Base-by-base conservation (phyloP, 1,284 basidiomycete genomes). In the Sutorius eximius region DNA sequence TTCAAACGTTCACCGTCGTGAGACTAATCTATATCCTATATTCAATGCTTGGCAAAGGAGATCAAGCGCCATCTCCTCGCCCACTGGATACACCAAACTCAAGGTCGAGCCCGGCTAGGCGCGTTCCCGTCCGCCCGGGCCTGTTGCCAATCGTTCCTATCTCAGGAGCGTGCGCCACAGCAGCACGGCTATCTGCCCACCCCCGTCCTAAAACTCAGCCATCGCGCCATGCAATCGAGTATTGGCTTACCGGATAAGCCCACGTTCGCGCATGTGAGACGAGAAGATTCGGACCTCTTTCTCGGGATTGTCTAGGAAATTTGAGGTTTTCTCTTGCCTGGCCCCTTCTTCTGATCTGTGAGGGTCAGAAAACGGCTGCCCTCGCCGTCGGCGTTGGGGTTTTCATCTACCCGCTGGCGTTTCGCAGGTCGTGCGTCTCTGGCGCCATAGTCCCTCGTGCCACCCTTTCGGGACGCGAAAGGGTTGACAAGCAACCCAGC, bases 241-340 rank as follows among this genome's bases (percentile, higher is more conserved):
- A 56, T 16, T 5, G 2, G 65, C 75, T 34, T 61, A 87, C 86
- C 80, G 87, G 46, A 83, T 74, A 46, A 89, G 73, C 9, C 87
- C 87, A 51, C 82, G 78, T 49, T 83, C 77, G 24, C 80, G 76
- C 72, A 82, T 83, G 59, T 82, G 83, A 0, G 85, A 86, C 49
- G 91, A 75, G 67, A 87, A 89, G 9, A 86, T 72, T 51, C 76
- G 78, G 30, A 82, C 68, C 18, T 71, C 65, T 2, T 62, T 61
- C 59, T 82, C 83, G 0, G 86, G 84, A 51, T 87, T 76, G 56
- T 76, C 67, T 44, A 89, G 69, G 69, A 90, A 90, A 3, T 66
- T 62, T 1, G 76, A 64, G 57, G 82, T 70, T 34, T 76, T 77
- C 32, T 79, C 75, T 40, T 79, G 77, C 46, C 78, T 77, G n/a